phyloP scores from a whole-genome alignment of 176 grass and related monocot genomes.

The Hordeum marinum region DNA sequence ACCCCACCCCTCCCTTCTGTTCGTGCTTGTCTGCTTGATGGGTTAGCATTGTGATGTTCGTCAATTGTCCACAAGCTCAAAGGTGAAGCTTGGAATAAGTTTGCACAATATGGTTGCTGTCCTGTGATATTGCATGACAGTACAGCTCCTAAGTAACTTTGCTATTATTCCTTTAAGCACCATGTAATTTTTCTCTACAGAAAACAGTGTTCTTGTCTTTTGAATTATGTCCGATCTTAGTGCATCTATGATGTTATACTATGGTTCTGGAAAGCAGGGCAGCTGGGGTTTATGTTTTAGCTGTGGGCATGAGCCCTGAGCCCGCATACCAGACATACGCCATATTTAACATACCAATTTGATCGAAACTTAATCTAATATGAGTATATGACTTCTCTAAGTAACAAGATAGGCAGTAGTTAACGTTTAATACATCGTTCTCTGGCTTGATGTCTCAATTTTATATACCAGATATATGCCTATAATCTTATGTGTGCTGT shows the following conservation, averaged over 20 bases:
- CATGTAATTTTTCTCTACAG: not conserved
- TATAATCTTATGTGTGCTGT: not conserved
- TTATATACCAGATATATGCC: not conserved
- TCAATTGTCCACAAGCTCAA: not conserved
- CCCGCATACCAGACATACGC: not conserved
- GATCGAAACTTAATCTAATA: not conserved
- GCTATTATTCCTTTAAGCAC: not conserved
- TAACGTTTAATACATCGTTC: not conserved
- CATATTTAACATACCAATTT: not conserved
- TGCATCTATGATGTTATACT: not conserved
- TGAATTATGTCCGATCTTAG: not conserved
- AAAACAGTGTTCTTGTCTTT: not conserved
- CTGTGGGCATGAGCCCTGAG: not conserved
- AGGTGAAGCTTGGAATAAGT: not conserved
- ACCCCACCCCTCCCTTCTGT: not conserved
- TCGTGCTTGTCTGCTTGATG: not conserved
- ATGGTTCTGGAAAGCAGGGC: not conserved
- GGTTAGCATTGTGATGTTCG: not conserved
- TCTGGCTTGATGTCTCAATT: not conserved
- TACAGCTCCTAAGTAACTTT: not conserved
- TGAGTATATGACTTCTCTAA: constrained; percentile 3
- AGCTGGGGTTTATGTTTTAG: not conserved
- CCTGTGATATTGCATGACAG: not conserved
- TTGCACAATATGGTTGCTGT: not conserved
- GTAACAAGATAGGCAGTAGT: not conserved